These are phyloP conservation scores for Trichoderma atrobrunneum DNA, from an alignment of 2,329 filamentous ascomycete species.

Conservation along the genomic window DNA sequence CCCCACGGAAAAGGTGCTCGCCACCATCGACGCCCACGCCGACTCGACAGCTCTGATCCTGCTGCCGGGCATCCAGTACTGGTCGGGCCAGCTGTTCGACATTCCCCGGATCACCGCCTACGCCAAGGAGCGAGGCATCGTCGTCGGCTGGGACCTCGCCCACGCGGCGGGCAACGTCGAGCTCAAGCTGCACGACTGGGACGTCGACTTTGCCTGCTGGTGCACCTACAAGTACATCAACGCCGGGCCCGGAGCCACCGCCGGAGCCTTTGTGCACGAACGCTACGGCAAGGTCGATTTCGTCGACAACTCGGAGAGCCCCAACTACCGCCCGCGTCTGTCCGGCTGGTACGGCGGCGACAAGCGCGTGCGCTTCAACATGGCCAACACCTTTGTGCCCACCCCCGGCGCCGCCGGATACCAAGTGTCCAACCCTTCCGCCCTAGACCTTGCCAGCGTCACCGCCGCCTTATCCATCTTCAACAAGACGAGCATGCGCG, in stretches of 20 bases:
- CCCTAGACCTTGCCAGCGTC: slow-evolving; percentile 73
- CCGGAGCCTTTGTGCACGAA: slow-evolving; percentile 77
- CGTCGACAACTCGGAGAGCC: slow-evolving; percentile 35
- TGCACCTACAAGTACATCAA: slow-evolving; percentile 96
- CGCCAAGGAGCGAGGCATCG: slow-evolving; percentile 67
- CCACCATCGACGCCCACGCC: slow-evolving; percentile 71
- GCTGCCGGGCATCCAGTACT: slow-evolving; percentile 87
- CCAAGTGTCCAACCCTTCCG: slow-evolving; percentile 80
- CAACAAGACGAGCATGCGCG: slow-evolving; percentile 64
- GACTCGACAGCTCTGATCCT: slow-evolving; percentile 71
- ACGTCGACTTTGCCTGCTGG: slow-evolving; percentile 89
- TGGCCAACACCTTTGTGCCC: slow-evolving; percentile 78
- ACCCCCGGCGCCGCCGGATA: slow-evolving; percentile 76
- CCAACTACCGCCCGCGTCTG: slow-evolving; percentile 61
- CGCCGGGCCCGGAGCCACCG: slow-evolving; percentile 77
- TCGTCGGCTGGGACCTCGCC: slow-evolving; percentile 84
- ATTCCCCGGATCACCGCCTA: slow-evolving; percentile 75
- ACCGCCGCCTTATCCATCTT: slow-evolving; percentile 73
- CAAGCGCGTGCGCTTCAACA: slow-evolving; percentile 72
- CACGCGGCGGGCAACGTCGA: slow-evolving; percentile 84
- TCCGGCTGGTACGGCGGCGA: slow-evolving; percentile 87
- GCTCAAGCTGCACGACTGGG: slow-evolving; percentile 78
- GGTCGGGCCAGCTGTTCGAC: slow-evolving; percentile 85
- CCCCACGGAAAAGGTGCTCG: slow-evolving; percentile 67
- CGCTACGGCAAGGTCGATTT: slow-evolving; percentile 59